These are phyloP conservation scores for Solanum piurae DNA, from an alignment of 257 asterid genomes.

Conservation along the genomic window DNA sequence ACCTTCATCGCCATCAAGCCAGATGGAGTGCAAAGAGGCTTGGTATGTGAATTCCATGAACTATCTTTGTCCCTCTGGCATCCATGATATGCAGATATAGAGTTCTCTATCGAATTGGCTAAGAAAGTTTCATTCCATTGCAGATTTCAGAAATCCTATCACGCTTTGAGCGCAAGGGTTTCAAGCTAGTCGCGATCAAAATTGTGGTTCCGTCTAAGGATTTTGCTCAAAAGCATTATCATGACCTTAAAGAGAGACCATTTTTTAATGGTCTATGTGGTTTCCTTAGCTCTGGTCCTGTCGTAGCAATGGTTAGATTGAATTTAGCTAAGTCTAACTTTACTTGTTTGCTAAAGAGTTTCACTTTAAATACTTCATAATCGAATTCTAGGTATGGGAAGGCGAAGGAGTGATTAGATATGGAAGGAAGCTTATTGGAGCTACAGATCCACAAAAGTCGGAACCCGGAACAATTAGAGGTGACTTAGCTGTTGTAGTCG, in stretches of 20 bases:
- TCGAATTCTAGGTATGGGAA: slow-evolving; percentile 78
- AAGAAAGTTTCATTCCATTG: neutral
- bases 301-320: slow-evolving; percentile 80
- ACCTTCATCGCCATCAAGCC: slow-evolving; percentile 98
- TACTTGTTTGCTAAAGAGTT: neutral
- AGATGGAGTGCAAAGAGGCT: slow-evolving; percentile 95
- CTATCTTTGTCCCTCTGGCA: neutral
- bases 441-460: slow-evolving; percentile 97
- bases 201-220: slow-evolving; percentile 75
- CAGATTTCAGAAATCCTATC: slow-evolving; percentile 92
- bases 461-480: slow-evolving; percentile 99
- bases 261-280: slow-evolving; percentile 86
- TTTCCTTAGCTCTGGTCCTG: slow-evolving; percentile 99
- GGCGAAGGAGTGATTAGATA: slow-evolving; percentile 96
- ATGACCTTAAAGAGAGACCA: slow-evolving; percentile 88
- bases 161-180: slow-evolving; percentile 91
- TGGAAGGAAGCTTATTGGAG: slow-evolving; percentile 94
- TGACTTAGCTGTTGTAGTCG: slow-evolving; percentile 88
- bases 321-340: neutral
- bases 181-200: slow-evolving; percentile 84
- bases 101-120: neutral
- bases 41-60: slow-evolving; percentile 22
- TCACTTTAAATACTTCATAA: neutral
- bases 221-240: slow-evolving; percentile 82
- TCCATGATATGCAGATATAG: neutral